phyloP scores from a whole-genome alignment of 2,329 filamentous ascomycete species.

The Tolypocladium ovalisporum region DNA sequence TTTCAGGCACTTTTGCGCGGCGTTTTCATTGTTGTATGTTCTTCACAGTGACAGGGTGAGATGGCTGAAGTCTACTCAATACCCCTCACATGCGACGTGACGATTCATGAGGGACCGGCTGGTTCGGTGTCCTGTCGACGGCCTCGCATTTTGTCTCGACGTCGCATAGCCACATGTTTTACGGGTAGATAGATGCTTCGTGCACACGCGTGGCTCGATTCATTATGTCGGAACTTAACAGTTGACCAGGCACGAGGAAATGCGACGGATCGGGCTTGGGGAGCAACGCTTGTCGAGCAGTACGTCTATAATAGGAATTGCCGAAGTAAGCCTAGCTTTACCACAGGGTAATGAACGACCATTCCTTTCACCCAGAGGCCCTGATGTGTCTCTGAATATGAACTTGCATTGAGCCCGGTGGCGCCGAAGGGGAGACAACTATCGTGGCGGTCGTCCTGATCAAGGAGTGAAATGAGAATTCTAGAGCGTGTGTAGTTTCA shows the following conservation, averaged over 20 bases:
- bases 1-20: background rate
- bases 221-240: too few relatives aligned
- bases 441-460: background rate
- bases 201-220: background rate
- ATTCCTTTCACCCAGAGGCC: background rate
- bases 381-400: background rate
- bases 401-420: background rate
- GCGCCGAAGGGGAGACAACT: background rate
- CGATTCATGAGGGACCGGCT: constrained; percentile 12
- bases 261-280: too few relatives aligned
- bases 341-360: background rate
- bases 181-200: background rate
- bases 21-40: background rate
- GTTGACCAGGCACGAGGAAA: background rate
- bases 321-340: background rate
- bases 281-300: background rate
- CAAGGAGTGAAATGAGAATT: background rate
- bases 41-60: background rate
- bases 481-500: background rate
- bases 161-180: background rate
- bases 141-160: background rate
- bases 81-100: constrained; percentile 6
- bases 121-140: background rate
- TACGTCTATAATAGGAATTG: background rate
- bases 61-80: background rate